phyloP scores from a whole-genome alignment of 352 stramenopile genomes.

The Pythium volutum region DNA sequence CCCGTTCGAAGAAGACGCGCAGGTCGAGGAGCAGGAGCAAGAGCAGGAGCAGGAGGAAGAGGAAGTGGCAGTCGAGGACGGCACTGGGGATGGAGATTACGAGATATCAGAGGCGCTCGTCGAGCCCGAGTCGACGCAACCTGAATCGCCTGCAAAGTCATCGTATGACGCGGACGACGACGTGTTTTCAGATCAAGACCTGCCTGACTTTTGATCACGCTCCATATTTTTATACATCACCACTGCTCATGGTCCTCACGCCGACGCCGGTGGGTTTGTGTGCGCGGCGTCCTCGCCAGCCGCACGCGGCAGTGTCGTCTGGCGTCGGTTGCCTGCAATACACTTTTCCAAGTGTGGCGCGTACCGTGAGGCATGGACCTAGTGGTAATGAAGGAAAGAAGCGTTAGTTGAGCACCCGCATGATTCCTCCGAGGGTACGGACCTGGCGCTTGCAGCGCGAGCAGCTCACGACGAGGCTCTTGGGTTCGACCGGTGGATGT shows the following conservation, averaged over 20 bases:
- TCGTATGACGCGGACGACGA: conserved; percentile 45
- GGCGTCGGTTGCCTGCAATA: conserved; percentile 49
- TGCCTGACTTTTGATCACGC: conserved; percentile 31
- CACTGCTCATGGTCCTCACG: background rate
- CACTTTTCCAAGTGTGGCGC: conserved; percentile 75
- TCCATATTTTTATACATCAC: background rate
- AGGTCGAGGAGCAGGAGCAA: conserved; percentile 19
- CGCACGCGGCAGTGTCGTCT: conserved; percentile 20
- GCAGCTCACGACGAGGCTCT: conserved; percentile 62
- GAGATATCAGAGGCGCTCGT: conserved; percentile 18
- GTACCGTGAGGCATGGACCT: conserved; percentile 70
- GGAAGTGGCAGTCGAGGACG: conserved; percentile 10
- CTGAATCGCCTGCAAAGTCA: conserved; percentile 27
- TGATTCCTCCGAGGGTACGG: background rate
- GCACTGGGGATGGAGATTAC: conserved; percentile 9
- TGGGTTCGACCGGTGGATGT: conserved; percentile 29
- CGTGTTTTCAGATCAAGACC: conserved; percentile 43
- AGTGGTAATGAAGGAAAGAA: background rate
- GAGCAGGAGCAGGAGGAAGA: conserved; percentile 17
- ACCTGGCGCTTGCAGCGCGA: conserved; percentile 67
- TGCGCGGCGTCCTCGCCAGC: conserved; percentile 18
- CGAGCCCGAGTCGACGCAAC: background rate
- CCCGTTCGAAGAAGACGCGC: conserved; percentile 47
- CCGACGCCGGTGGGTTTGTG: background rate
- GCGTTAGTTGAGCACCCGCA: background rate